A percentile compares a stretch with the other conserved stretches of the same genome.
These are phyloP conservation scores for Plantago lanceolata DNA, from an alignment of 305 asterid species.

Conservation along the genomic window DNA sequence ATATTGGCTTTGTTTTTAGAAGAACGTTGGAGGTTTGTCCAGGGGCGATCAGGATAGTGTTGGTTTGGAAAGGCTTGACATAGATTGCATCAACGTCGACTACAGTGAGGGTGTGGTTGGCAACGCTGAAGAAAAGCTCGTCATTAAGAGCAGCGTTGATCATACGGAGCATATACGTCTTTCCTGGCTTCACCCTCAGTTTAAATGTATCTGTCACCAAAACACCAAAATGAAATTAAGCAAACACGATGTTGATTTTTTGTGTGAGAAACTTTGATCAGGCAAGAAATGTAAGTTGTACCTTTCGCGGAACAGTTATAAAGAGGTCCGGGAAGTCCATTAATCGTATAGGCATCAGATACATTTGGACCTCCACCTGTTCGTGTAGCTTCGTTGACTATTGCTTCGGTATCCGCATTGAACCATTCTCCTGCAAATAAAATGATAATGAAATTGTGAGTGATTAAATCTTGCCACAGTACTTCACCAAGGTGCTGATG, in stretches of 20 bases:
- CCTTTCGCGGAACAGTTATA: slow-evolving; percentile 60
- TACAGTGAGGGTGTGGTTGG: slow-evolving; percentile 43
- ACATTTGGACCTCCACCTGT: slow-evolving; percentile 54
- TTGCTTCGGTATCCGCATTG: slow-evolving; percentile 53
- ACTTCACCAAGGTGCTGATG: too few species aligned
- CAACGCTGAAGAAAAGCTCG: slow-evolving; percentile 53
- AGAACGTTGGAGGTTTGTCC: slow-evolving; percentile 55
- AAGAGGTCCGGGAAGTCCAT: slow-evolving; percentile 56
- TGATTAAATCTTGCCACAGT: too few species aligned
- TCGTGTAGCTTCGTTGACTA: slow-evolving; percentile 46
- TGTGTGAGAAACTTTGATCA: too few species aligned
- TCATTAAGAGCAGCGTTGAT: slow-evolving; percentile 55
- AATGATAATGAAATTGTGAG: too few species aligned
- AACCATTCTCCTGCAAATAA: slow-evolving; percentile 57
- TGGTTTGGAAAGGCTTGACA: slow-evolving; percentile 47
- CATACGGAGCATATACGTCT: slow-evolving; percentile 52
- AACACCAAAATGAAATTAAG: too few species aligned
- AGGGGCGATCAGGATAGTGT: slow-evolving; percentile 45
- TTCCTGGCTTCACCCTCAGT: slow-evolving; percentile 53
- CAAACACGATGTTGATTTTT: too few species aligned
- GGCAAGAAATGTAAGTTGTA: background rate
- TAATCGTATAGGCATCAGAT: slow-evolving; percentile 62
- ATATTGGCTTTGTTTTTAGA: slow-evolving; percentile 34
- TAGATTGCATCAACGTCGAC: slow-evolving; percentile 56
- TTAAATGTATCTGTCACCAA: slow-evolving; percentile 39